Evolutionary conservation across 176 grass and related monocot genomes (phyloP).

Genomic region (Ananas comosus): DNA sequence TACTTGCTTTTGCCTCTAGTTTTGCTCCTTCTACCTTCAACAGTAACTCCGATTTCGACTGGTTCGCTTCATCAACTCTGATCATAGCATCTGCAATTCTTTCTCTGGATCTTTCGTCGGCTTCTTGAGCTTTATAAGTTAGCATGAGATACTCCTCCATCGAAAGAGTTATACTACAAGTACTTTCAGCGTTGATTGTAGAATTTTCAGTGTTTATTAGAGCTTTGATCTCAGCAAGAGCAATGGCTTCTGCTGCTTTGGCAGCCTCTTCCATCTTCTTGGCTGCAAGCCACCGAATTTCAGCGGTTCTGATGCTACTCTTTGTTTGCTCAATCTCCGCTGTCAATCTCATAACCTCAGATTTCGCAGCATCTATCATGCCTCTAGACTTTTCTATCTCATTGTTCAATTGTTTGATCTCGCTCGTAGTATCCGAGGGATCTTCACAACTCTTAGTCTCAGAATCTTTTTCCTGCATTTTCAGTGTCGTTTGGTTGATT

Average conservation of each 20-base stretch:
- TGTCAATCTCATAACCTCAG: slow-evolving; percentile 38
- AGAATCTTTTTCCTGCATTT: slow-evolving; percentile 42
- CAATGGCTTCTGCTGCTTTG: slow-evolving; percentile 60
- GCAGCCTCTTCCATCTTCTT: slow-evolving; percentile 92
- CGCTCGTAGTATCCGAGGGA: slow-evolving; percentile 30
- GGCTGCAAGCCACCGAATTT: slow-evolving; percentile 55
- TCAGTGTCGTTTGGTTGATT: slow-evolving; percentile 39
- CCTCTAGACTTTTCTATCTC: slow-evolving; percentile 55
- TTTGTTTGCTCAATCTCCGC: slow-evolving; percentile 76
- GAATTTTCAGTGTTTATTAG: slow-evolving; percentile 47
- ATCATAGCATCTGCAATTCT: slow-evolving; percentile 48
- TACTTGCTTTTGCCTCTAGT: slow-evolving; percentile 57
- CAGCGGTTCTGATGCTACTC: slow-evolving; percentile 51
- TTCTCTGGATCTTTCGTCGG: slow-evolving; percentile 50
- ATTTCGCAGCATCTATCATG: slow-evolving; percentile 53
- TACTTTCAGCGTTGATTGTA: slow-evolving; percentile 14
- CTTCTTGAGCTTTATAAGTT: slow-evolving; percentile 44
- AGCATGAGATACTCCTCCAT: slow-evolving; percentile 57
- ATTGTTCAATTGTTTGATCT: slow-evolving; percentile 63
- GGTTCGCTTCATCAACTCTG: slow-evolving; percentile 46
- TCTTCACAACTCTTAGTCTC: slow-evolving; percentile 38
- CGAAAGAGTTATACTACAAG: slow-evolving; percentile 40
- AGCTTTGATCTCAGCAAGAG: slow-evolving; percentile 73
- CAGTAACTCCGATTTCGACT: slow-evolving; percentile 32
- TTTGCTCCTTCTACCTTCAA: slow-evolving; percentile 53